phyloP scores from a whole-genome alignment of 306 rosid species.

The Ormosia semicastrata region DNA sequence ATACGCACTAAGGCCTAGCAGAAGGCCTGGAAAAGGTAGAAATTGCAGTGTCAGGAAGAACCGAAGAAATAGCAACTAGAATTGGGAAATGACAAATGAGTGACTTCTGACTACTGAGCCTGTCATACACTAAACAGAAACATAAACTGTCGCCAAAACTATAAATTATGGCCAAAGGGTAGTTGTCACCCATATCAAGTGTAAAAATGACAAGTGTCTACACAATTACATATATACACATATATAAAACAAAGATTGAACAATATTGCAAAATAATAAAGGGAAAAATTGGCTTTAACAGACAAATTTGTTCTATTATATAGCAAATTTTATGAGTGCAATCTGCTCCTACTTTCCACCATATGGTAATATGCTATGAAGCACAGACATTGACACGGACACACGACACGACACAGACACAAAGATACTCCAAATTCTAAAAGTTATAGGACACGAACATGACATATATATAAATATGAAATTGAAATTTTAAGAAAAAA shows the following conservation, averaged over 20 bases:
- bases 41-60: background rate
- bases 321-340: background rate
- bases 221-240: background rate
- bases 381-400: no score
- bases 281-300: background rate
- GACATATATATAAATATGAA: no score
- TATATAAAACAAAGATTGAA: background rate
- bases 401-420: no score
- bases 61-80: background rate
- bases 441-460: no score
- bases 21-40: background rate
- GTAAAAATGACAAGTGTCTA: background rate
- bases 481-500: no score
- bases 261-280: background rate
- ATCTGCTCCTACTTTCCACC: no score
- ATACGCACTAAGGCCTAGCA: background rate
- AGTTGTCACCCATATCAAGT: background rate
- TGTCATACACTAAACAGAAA: background rate
- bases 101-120: background rate
- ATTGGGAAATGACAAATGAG: background rate
- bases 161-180: background rate
- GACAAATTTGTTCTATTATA: background rate
- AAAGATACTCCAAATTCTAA: no score
- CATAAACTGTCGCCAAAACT: background rate
- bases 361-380: no score